These are phyloP conservation scores for Kewa caespitosa DNA, from an alignment of 179 eudicot genomes.

Conservation along the genomic window DNA sequence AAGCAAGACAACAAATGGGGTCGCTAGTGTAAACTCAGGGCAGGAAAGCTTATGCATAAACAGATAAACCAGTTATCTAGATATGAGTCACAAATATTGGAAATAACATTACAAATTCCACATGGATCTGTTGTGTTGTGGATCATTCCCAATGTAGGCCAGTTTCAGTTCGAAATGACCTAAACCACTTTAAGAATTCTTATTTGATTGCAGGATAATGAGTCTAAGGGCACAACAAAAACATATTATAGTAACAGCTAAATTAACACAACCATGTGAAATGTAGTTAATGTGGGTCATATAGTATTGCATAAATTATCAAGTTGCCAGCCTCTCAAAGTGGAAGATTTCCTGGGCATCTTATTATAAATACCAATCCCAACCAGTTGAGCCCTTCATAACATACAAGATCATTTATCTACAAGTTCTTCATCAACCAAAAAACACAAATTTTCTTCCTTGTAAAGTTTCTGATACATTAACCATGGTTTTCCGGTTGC, in stretches of 20 bases:
- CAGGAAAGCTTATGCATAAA: background rate
- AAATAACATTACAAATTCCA: conserved; percentile 17
- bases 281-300: conserved; percentile 32
- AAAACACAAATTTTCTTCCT: background rate
- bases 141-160: conserved; percentile 8
- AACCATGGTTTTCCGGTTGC: conserved; percentile 30
- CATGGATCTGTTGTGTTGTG: conserved; percentile 23
- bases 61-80: background rate
- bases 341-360: background rate
- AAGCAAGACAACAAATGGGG: background rate
- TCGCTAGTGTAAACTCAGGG: background rate
- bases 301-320: background rate
- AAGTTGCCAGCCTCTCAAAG: conserved; percentile 1
- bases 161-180: background rate
- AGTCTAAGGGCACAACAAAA: conserved; percentile 25
- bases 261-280: conserved; percentile 43
- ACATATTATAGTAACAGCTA: conserved; percentile 12
- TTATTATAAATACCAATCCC: conserved; percentile 21
- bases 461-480: background rate
- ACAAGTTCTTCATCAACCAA: background rate
- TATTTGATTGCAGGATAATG: background rate
- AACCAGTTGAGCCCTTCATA: conserved; percentile 25
- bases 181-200: background rate
- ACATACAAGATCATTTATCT: conserved; percentile 5
- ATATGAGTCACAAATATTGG: conserved; percentile 9